Base-by-base conservation (phyloP, 768 basidiomycete species). In the Auriscalpium vulgare region DNA sequence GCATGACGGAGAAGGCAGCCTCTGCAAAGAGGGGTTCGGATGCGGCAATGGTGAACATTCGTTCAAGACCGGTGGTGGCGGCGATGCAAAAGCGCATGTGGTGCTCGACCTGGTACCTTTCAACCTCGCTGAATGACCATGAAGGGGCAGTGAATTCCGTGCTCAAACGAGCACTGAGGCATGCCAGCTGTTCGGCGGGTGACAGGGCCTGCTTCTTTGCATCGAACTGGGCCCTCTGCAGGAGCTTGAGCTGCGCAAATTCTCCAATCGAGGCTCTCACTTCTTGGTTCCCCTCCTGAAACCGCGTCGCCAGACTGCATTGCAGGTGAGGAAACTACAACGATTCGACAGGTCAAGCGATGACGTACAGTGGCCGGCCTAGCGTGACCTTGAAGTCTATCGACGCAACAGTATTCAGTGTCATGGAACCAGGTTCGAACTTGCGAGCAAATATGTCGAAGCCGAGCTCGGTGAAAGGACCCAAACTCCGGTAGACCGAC, bases 21-120 rank as follows among this genome's bases (percentile, higher is more conserved):
- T 70, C 68, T 1, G 66, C 62, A 13, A 70, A 59, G 21, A 68
- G 40, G 16, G 69, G 68, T 55, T 69, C 68, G 2, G 68, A 69
- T 9, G 63, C 44, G 10, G 63, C 59, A 8, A 62, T 50, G 50
- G 68, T 70, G 53, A 65, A 47, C 29, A 65, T 49, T 29, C 45
- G 49, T 34, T 63, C 59, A 44, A 67, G 60, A 16, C 55, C 58
- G 11, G 58, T 10, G 34, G 43, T 47, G 16, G 63, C 60, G 19
- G 62, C 62, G 11, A 65, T 56, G 34, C 59, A 57, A 17, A 72
- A 55, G 11, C 71, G 67, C 68, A 71, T 64, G 56, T 71, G 71
- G 1, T 60, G 53, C 54, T 68, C 66, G 9, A 72, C 69, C 56
- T 70, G 69, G 47, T 17, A 56, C 56, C 56, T 58, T 54, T 69